A percentile compares a stretch with the other conserved stretches of the same genome.
Conservation (phyloP, 768 basidiomycete genomes). For the Agaricus sinodeliciosus region DNA sequence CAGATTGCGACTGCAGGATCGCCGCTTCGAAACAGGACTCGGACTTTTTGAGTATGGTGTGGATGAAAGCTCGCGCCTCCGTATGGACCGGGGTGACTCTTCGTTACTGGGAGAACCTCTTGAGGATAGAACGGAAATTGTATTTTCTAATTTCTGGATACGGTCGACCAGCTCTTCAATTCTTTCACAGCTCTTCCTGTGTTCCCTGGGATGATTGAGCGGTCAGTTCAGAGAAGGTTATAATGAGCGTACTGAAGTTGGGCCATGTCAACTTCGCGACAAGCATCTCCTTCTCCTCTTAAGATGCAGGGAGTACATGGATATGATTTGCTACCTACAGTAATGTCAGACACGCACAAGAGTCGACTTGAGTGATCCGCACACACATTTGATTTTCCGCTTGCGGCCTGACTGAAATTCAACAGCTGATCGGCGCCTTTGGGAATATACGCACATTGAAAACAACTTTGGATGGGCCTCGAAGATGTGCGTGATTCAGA, state of each 20-base stretch:
- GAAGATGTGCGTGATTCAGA: conserved; percentile 12
- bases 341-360: neutral
- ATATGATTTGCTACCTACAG: conserved; percentile 19
- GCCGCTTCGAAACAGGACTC: conserved; percentile 2
- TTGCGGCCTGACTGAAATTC: conserved; percentile 16
- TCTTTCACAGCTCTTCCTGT: conserved; percentile 13
- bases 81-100: conserved; percentile 5
- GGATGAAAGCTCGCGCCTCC: conserved; percentile 6
- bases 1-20: conserved; percentile 11
- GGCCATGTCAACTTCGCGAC: conserved; percentile 20
- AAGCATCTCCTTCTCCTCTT: conserved; percentile 19
- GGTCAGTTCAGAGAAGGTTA: neutral
- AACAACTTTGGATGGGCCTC: conserved; percentile 23
- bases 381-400: conserved; percentile 22
- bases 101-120: conserved; percentile 2
- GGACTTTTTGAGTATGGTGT: conserved; percentile 7
- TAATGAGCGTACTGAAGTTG: conserved; percentile 11
- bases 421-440: neutral
- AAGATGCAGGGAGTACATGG: conserved; percentile 22
- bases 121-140: conserved; percentile 17
- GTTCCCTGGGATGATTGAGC: neutral
- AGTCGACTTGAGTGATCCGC: neutral
- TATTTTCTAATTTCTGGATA: conserved; percentile 17
- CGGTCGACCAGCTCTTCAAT: conserved; percentile 20
- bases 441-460: conserved; percentile 17